Evolutionary conservation across 257 asterid genomes (phyloP).

Genomic region (Solanum infundibuliforme): DNA sequence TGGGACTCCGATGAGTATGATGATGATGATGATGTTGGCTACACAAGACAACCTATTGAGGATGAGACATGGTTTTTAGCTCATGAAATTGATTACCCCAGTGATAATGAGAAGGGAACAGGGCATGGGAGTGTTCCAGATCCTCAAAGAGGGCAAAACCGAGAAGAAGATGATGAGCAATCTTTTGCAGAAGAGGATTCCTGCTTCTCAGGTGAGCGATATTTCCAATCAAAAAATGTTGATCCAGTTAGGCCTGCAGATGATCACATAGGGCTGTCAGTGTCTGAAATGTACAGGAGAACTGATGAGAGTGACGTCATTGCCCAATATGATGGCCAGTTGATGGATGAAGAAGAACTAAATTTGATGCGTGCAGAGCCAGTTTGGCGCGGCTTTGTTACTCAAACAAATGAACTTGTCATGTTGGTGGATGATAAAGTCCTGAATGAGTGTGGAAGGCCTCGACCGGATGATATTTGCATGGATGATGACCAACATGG

Average conservation of each 20-base stretch:
- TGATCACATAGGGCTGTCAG: conserved; percentile 41
- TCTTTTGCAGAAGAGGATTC: conserved; percentile 90
- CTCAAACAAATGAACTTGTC: conserved; percentile 65
- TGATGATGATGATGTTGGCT: conserved; percentile 94
- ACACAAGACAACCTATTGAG: conserved; percentile 96
- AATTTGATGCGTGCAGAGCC: conserved; percentile 77
- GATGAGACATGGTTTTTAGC: conserved; percentile 98
- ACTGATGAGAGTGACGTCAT: conserved; percentile 41
- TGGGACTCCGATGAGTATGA: conserved; percentile 99
- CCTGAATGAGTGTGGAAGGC: conserved; percentile 49
- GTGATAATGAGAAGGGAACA: conserved; percentile 87
- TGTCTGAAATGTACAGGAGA: conserved; percentile 32
- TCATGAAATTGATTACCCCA: conserved; percentile 94
- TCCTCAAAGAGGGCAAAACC: conserved; percentile 53
- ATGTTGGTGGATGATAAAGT: conserved; percentile 59
- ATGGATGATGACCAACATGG: conserved; percentile 90
- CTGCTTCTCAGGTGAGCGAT: conserved; percentile 73
- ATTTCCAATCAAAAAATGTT: conserved; percentile 55
- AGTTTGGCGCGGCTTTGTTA: conserved; percentile 88
- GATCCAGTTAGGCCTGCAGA: conserved; percentile 43
- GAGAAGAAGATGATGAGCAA: conserved; percentile 74
- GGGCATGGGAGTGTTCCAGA: conserved; percentile 73
- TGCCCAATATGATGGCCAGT: conserved; percentile 69
- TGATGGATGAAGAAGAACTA: conserved; percentile 87
- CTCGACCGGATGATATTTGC: conserved; percentile 49